A percentile compares a stretch with the other conserved stretches of the same genome.
Conservation (phyloP, 192 early-diverging fungal genomes). For the Podila epicladia region DNA sequence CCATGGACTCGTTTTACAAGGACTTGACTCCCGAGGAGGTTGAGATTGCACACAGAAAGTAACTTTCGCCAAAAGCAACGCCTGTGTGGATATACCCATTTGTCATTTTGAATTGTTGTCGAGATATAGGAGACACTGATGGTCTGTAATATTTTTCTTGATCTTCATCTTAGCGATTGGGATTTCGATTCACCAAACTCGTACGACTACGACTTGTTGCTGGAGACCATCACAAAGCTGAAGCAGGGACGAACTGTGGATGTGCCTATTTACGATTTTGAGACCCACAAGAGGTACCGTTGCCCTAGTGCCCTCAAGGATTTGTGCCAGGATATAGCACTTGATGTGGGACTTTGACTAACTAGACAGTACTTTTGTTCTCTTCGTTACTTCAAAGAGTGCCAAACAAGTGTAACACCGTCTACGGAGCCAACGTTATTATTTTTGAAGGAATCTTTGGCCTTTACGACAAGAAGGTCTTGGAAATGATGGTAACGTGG, state of each 20-base stretch:
- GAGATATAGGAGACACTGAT: too few species aligned
- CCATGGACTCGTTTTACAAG: constrained; percentile 98
- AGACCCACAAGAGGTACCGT: constrained; percentile 78
- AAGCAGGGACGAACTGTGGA: constrained; percentile 83
- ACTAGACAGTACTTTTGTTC: neutral
- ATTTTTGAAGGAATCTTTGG: constrained; percentile 99
- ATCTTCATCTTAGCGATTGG: constrained; percentile 67
- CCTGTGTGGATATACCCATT: too few species aligned
- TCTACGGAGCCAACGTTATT: constrained; percentile 96
- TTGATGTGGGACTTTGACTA: neutral
- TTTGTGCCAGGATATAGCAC: neutral
- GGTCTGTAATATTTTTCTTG: neutral
- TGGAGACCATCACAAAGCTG: constrained; percentile 75
- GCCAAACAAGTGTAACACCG: constrained; percentile 67
- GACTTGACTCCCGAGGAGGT: constrained; percentile 80
- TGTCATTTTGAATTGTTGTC: too few species aligned
- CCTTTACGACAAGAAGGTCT: constrained; percentile 83
- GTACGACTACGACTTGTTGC: constrained; percentile 85
- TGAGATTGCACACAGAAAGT: constrained; percentile 59
- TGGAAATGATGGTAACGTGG: constrained; percentile 78
- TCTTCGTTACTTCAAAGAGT: constrained; percentile 21
- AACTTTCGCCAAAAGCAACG: constrained; percentile 8
- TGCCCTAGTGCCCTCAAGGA: neutral
- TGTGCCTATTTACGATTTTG: constrained; percentile 93
- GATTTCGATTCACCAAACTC: constrained; percentile 95